Evolutionary conservation across 352 stramenopile genomes (phyloP).

Genomic region (Pythium rishiriense): DNA sequence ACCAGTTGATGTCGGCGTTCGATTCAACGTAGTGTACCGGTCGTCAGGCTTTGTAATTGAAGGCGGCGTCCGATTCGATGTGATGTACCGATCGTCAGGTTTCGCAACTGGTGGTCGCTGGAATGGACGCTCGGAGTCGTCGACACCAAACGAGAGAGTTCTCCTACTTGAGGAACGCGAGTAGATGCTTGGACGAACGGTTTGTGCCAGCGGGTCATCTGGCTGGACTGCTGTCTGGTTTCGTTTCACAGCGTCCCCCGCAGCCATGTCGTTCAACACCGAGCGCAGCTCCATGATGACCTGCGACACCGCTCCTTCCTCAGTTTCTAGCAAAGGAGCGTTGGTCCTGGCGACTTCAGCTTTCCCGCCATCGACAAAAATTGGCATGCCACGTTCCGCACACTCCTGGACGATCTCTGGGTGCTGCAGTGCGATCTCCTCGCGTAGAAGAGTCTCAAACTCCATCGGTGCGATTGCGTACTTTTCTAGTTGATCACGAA

Average conservation of each 20-base stretch:
- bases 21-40: not conserved
- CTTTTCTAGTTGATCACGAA: constrained; percentile 12
- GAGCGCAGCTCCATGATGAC: not conserved
- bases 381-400: not conserved
- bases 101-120: not conserved
- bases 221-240: no score
- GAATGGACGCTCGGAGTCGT: not conserved
- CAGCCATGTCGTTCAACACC: no score
- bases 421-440: constrained; percentile 22
- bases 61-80: not conserved
- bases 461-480: constrained; percentile 10
- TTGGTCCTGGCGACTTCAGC: not conserved
- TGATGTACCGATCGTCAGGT: not conserved
- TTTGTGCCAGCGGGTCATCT: no score
- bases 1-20: no score
- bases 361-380: not conserved
- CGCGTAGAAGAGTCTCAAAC: constrained; percentile 25
- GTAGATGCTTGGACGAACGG: constrained; percentile 2
- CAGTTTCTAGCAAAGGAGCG: not conserved
- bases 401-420: constrained; percentile 21
- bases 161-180: not conserved
- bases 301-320: not conserved
- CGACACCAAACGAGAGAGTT: not conserved
- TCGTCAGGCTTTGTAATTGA: not conserved
- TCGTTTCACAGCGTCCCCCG: no score